Percentiles rank a stretch among this genome's conserved stretches.
These are phyloP conservation scores for Aspergillus sparsus DNA, from an alignment of 495 filamentous ascomycete genomes.

Conservation along the genomic window DNA sequence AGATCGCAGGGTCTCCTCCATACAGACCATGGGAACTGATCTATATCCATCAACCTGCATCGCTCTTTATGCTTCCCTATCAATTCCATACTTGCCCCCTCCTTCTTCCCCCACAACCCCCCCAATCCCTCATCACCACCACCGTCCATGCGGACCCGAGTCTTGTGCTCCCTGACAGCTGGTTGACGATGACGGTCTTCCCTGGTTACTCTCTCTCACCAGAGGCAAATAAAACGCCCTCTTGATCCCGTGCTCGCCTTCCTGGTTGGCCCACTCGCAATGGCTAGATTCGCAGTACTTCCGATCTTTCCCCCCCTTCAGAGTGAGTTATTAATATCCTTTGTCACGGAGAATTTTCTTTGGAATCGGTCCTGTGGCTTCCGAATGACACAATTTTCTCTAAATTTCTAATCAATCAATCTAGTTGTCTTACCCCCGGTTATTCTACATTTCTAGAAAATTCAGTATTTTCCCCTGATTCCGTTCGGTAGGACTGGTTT, in stretches of 20 bases:
- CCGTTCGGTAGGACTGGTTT: too few relatives aligned
- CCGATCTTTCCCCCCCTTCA: slow-evolving; percentile 5
- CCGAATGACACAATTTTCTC: slow-evolving; percentile 13
- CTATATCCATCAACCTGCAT: neutral
- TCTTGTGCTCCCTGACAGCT: too few relatives aligned
- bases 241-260: slow-evolving; percentile 19
- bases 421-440: neutral
- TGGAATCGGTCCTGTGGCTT: neutral
- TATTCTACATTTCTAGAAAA: neutral
- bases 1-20: slow-evolving; percentile 8
- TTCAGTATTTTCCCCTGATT: too few relatives aligned
- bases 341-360: neutral
- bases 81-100: neutral
- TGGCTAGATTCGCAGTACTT: slow-evolving; percentile 14
- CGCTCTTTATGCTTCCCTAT: neutral
- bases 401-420: neutral
- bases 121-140: neutral
- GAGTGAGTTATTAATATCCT: slow-evolving; percentile 15
- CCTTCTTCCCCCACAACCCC: neutral
- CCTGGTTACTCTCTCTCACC: neutral
- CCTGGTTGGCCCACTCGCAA: slow-evolving; percentile 22
- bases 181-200: too few relatives aligned
- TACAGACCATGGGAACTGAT: neutral
- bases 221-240: slow-evolving; percentile 7
- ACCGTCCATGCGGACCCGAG: too few relatives aligned